Evolutionary conservation across 768 basidiomycete species (phyloP), one percentile per base, ranked within the genome.

Genomic region (Hydnomerulius pinastri): DNA sequence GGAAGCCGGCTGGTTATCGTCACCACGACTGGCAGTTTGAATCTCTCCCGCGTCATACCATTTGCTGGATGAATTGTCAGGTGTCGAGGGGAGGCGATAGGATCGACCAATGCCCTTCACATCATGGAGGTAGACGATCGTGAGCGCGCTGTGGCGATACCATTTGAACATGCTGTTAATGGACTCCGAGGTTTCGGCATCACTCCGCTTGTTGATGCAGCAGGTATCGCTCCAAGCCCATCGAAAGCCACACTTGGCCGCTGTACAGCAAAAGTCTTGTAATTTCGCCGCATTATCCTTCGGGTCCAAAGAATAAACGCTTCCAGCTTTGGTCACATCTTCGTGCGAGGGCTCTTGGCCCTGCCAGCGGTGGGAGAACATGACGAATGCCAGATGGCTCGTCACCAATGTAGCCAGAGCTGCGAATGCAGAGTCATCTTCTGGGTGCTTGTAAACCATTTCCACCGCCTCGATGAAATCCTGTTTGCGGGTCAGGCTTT

Each of bases 211-310:
- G 30, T 66, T 50, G 21, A 66, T 66, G 11, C 64, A 66, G 38
- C 64, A 66, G 8, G 66, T 68, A 25, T 66, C 64, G 3, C 55
- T 39, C 64, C 64, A 66, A 4, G 61, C 64, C 66, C 66, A 66
- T n/a, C 65, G 64, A 43, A 46, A 66, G 2, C 66, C 65, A 23
- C 61, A 68, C 37, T 58, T 66, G 1, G 64, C 66, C 5, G 58
- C 58, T 6, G 51, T 13, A 21, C 64, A 68, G 33, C 66, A 66
- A 25, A 61, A 68, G 11, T 68, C 58, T 15, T 68, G 66, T 18
- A 66, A 64, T 37, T 68, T 65, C 29, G 33, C 24, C 10, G 51
- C 25, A 12, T 17, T 20, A 24, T 44, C 44, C 10, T 27, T 4
- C 10, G 32, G 4, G 2, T 36, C 23, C 48, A 64, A 54, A 23